A percentile compares a stretch with the other conserved stretches of the same genome.
Evolutionary conservation across 768 basidiomycete species (phyloP).

Genomic region (Mrakia blollopis): DNA sequence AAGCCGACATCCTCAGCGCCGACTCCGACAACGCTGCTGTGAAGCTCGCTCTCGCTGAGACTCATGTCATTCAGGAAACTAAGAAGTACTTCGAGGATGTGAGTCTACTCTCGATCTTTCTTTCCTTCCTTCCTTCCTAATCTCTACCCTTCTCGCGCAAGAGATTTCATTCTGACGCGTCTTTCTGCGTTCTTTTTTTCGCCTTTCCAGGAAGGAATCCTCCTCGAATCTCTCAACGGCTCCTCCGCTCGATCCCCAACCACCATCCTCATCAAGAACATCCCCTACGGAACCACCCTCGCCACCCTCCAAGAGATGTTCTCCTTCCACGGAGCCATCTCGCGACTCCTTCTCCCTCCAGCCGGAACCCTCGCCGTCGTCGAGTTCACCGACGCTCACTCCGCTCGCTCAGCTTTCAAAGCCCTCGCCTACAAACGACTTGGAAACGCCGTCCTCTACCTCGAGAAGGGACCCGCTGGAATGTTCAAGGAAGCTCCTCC

Average conservation of each 20-base stretch:
- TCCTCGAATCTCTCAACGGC: constrained; percentile 35
- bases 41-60: constrained; percentile 92
- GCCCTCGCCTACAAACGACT: constrained; percentile 80
- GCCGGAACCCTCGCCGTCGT: constrained; percentile 90
- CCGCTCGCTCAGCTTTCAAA: constrained; percentile 69
- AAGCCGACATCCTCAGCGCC: constrained; percentile 81
- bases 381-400: constrained; percentile 67
- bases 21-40: constrained; percentile 78
- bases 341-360: constrained; percentile 74
- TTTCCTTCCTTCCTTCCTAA: constrained; percentile 56
- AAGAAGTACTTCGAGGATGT: constrained; percentile 71
- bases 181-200: not conserved
- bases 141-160: not conserved
- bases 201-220: constrained; percentile 35
- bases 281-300: constrained; percentile 78
- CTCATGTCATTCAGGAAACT: constrained; percentile 91
- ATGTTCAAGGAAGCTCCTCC: constrained; percentile 54
- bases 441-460: constrained; percentile 82
- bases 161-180: not conserved
- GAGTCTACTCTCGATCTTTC: constrained; percentile 53
- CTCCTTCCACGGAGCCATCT: constrained; percentile 64
- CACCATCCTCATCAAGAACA: constrained; percentile 88
- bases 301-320: constrained; percentile 77
- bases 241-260: constrained; percentile 58
- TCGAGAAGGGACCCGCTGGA: constrained; percentile 83